Percentiles rank a stretch among this genome's conserved stretches.
Conservation (phyloP, 257 asterid species). For the Nyctanthes arbortristis region DNA sequence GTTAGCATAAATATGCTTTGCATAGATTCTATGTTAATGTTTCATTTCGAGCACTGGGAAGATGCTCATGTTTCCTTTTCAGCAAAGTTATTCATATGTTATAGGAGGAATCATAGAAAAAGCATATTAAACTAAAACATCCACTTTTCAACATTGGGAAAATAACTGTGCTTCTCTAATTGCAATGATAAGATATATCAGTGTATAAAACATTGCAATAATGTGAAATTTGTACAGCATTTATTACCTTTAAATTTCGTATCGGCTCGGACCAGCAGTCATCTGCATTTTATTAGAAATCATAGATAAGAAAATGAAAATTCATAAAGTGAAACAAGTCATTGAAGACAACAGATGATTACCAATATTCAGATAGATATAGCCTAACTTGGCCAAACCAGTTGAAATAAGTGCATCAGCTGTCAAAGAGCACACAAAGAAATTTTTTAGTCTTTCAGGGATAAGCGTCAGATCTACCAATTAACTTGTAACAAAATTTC, state of each 20-base stretch:
- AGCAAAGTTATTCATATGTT: not conserved
- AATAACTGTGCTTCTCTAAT: not conserved
- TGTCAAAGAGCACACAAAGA: conserved; percentile 33
- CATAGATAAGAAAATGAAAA: conserved; percentile 21
- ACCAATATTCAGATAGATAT: conserved; percentile 80
- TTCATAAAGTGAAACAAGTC: conserved; percentile 2
- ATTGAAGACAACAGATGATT: conserved; percentile 21
- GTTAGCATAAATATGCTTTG: conserved; percentile 8
- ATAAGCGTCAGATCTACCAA: not conserved
- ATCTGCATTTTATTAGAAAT: conserved; percentile 54
- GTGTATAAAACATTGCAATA: not conserved
- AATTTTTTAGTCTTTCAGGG: not conserved
- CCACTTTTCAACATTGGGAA: not conserved
- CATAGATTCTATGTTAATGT: not conserved
- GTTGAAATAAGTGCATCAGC: conserved; percentile 89
- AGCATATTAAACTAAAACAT: not conserved
- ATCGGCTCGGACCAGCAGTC: conserved; percentile 83
- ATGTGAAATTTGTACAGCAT: conserved; percentile 13
- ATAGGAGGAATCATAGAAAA: not conserved
- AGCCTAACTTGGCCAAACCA: conserved; percentile 88
- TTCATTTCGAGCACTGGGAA: not conserved
- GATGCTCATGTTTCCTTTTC: not conserved
- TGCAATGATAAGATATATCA: not conserved
- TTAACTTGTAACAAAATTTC: not conserved
- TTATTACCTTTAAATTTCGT: conserved; percentile 63